Evolutionary conservation across 805 yeast species (phyloP), one percentile per base, ranked within the genome.

Genomic region (Nakazawaea populi): DNA sequence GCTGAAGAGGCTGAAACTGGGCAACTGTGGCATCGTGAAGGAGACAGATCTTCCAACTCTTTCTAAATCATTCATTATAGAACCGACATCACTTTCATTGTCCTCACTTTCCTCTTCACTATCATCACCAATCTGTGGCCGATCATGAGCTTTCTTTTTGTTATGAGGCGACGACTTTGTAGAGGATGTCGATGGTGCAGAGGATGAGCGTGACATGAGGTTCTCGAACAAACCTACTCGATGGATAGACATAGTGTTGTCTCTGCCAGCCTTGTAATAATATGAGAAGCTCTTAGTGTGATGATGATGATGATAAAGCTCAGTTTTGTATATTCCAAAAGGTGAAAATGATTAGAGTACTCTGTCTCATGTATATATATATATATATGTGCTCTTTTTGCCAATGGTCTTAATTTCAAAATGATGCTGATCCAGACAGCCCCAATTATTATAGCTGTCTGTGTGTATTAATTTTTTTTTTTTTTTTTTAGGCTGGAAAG

Each of bases 31-130:
- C 29, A 64, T 54, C 10, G 54, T 36, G 30, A 63, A 71, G 5
- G 49, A 45, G 4, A 46, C 47, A n/a, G 53, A 61, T 32, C 69
- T 59, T 0, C 87, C 87, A 14, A 82, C 75, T 53, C 71, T 76
- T 48, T 81, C 80, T 46, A 81, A 62, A 8, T 78, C 79, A 27
- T 65, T 68, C 0, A 78, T 69, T 35, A 79, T 55, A 0, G 77
- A 73, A 57, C 73, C 62, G 31, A 62, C 73, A 10, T 67, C 60
- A 10, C 67, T 72, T 1, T 40, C 52, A 24, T 57, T 60, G 2
- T 54, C 52, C 18, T 54, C 55, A 32, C 31, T 6, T 4, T 38
- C 27, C 10, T 42, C 52, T n/a, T n/a, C n/a, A n/a, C n/a, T n/a
- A 9, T 48, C 47, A 18, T 38, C 27, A 29, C 18, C 31, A 24